Percentiles rank a stretch among this genome's conserved stretches.
Evolutionary conservation across 331 rosid genomes (phyloP).

Genomic region (Pyracantha coccinea): DNA sequence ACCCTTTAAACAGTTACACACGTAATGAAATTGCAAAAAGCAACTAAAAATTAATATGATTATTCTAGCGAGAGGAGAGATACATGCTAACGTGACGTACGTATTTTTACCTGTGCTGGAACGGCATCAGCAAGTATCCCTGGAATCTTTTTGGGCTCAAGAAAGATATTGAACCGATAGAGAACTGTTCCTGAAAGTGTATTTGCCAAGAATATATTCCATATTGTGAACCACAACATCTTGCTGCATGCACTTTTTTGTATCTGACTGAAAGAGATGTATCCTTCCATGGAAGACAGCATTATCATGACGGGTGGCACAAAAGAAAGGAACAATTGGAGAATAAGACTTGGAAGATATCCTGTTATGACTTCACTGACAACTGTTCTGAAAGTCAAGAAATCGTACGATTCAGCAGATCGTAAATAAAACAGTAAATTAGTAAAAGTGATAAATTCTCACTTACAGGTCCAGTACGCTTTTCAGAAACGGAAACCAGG

Average conservation of each 20-base stretch:
- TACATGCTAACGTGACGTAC: background rate
- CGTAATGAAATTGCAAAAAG: background rate
- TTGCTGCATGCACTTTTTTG: conserved; percentile 65
- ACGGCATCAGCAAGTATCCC: conserved; percentile 70
- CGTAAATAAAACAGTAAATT: conserved; percentile 6
- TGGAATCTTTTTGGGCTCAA: conserved; percentile 75
- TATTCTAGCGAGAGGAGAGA: background rate
- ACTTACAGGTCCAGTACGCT: conserved; percentile 62
- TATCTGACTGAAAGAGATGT: conserved; percentile 56
- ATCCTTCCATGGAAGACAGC: conserved; percentile 72
- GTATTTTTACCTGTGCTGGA: conserved; percentile 67
- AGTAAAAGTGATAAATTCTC: conserved; percentile 3
- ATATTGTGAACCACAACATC: conserved; percentile 66
- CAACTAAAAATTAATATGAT: background rate
- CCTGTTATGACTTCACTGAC: conserved; percentile 80
- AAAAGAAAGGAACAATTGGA: conserved; percentile 42
- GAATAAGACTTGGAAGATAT: conserved; percentile 91
- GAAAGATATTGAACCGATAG: conserved; percentile 46
- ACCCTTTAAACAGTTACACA: background rate
- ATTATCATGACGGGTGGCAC: conserved; percentile 75
- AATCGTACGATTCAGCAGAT: conserved; percentile 5
- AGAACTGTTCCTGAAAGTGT: conserved; percentile 76
- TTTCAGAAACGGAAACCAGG: conserved; percentile 61
- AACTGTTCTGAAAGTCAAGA: conserved; percentile 48
- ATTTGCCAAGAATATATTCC: conserved; percentile 92